Evolutionary conservation across 2,329 filamentous ascomycete genomes (phyloP).

Genomic region (Pezicula carpinea): DNA sequence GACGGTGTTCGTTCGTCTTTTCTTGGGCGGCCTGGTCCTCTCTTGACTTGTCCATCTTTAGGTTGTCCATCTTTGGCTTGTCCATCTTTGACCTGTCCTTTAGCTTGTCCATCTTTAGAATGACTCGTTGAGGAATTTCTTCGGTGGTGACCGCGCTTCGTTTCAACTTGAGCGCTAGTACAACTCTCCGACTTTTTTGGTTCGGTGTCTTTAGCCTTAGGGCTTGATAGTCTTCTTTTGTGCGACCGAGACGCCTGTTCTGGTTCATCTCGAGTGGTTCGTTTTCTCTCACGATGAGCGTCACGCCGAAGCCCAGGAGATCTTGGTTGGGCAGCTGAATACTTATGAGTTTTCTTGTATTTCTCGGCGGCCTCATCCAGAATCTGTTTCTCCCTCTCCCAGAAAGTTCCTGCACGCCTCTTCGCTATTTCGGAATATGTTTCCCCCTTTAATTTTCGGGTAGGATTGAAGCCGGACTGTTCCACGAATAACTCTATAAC

Average conservation of each 20-base stretch:
- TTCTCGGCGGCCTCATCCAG: slow-evolving; percentile 72
- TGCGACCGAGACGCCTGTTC: slow-evolving; percentile 19
- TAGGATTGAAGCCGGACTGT: slow-evolving; percentile 77
- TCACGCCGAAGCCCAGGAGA: slow-evolving; percentile 42
- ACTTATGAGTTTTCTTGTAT: slow-evolving; percentile 48
- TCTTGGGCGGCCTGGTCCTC: slow-evolving; percentile 47
- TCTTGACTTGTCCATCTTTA: slow-evolving; percentile 23
- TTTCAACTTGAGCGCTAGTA: neutral
- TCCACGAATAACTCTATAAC: slow-evolving; percentile 77
- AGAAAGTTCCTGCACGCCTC: slow-evolving; percentile 77
- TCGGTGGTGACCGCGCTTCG: neutral
- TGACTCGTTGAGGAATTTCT: slow-evolving; percentile 14
- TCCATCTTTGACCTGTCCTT: no score
- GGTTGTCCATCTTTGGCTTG: no score
- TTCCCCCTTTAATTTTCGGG: slow-evolving; percentile 66
- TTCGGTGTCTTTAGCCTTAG: slow-evolving; percentile 19
- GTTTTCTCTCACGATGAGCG: slow-evolving; percentile 18
- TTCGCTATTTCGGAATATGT: slow-evolving; percentile 86
- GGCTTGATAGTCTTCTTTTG: slow-evolving; percentile 20
- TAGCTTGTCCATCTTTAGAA: slow-evolving; percentile 15
- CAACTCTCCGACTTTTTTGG: slow-evolving; percentile 10
- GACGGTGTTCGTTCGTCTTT: slow-evolving; percentile 38
- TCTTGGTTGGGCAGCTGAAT: slow-evolving; percentile 41
- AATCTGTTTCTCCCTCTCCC: slow-evolving; percentile 81
- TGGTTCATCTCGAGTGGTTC: slow-evolving; percentile 15